Base-by-base conservation (phyloP, 116 monocot genomes). In the Zostera marina region DNA sequence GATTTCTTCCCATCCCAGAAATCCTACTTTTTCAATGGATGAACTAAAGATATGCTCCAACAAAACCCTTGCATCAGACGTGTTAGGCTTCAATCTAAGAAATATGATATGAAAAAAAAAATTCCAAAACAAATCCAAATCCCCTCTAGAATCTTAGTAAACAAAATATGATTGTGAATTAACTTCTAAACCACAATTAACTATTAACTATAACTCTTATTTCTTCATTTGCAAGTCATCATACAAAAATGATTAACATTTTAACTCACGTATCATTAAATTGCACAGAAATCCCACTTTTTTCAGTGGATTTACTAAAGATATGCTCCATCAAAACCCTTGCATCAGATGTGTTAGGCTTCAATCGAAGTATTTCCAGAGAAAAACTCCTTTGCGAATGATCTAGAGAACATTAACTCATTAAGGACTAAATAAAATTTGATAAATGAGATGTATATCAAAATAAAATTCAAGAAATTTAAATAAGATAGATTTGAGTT, bases 261-360 rank as follows among this genome's bases (percentile, higher is more conserved):
- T n/a, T n/a, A 59, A 53, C 53, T 64, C 53, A 42, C 64, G 53
- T 9, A 41, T 41, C 40, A 41, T 52, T 22, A 12, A 3, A 2
- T 9, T 64, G 41, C 5, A 1, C 9, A 43, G 25, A 53, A 12
- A 32, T 24, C 6, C 51, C 9, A 22, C 53, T 54, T 14, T 41
- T 7, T 38, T 42, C 17, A 21, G 42, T 40, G 22, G 40, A 64
- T 32, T 22, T 32, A 11, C 57, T 55, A 40, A 46, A 41, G 45
- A 88, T 75, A 41, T 72, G 66, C 46, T 72, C 67, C 69, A 88
- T 70, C 64, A 88, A 68, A 63, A 54, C 44, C 69, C 40, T 5
- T 41, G 88, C 88, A 70, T 62, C 79, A 63, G 47, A 65, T 39
- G 70, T 56, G 54, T 77, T 83, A 38, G 88, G 74, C 62, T 83